Base-by-base conservation (phyloP, 2,329 filamentous ascomycete species). In the Botrytis fabae region DNA sequence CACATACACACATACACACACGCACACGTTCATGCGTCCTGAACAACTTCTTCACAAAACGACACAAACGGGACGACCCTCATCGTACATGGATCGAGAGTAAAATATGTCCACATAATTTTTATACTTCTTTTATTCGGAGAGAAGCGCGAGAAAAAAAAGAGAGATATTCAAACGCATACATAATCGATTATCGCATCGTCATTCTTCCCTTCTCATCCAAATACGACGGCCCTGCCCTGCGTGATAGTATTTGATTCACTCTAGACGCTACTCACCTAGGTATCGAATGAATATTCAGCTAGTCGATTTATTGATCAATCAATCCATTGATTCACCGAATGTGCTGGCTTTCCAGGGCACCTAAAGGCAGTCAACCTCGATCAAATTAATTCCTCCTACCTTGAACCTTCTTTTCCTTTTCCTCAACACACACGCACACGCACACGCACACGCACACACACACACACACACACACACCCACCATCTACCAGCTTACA, bases 291-390 rank as follows among this genome's bases (percentile, higher is more conserved):
- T 18, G 22, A 68, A 42, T 9, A n/a, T n/a, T 42, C 35, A 42
- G 51, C n/a, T 57, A 57, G 51, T 57, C 51, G n/a, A 57, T 57
- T 57, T 32, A 25, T 32, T 35, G 35, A 25, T 25, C 42, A 16
- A 46, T 64, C 68, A 59, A 70, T 70, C 48, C 40, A 42, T 59
- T 69, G 48, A 69, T 54, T 68, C 70, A 40, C 44, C 70, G 73
- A 57, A 74, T 74, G 73, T 72, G 61, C 22, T 76, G 70, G 65
- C 60, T 74, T 40, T 72, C 69, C 42, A 71, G 70, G 65, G 71
- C 54, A 61, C 69, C 71, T 16, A 6, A 66, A 46, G 38, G 46
- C 73, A 73, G 57, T 75, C 46, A 48, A 54, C 66, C 54, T 60
- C 70, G 69, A 75, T 59, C 59, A 18, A 62, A 59, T 73, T 69